Base-by-base conservation (phyloP, 352 stramenopile species). In the Phytophthora meadii region DNA sequence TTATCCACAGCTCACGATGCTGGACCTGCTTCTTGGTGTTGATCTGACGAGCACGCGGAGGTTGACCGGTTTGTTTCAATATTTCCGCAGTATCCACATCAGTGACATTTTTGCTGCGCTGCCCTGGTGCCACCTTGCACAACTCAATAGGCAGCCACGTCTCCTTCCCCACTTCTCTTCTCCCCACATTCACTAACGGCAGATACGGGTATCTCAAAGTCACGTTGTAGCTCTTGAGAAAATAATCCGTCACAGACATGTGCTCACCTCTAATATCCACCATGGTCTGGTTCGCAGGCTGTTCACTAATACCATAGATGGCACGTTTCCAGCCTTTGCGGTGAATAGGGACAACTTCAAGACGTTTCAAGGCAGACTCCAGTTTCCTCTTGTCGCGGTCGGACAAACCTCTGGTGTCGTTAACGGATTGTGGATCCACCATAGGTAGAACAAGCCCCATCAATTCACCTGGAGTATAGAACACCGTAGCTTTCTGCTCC, bases 41-140 rank as follows among this genome's bases (percentile, higher is more conserved):
- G 4, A 67, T 57, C 27, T 72, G 51, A 15, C 82, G 80, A 10
- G 77, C 65, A 11, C 68, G 54, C 0, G 82, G 82, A 15, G 61
- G 71, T 47, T 87, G 72, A 24, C 66, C 81, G 8, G 79, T 90
- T 37, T 87, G 74, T 7, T 54, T 48, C 56, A 96, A 93, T 41
- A 96, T 93, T 46, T 94, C 82, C 2, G 84, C 82, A 19, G 85
- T 93, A 54, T 96, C 81, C 15, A 82, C 60, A 10, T 95, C 85
- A 25, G 88, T 92, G 39, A 93, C 88, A 24, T 85, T 85, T 2
- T 74, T 54, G 17, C 86, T 88, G 14, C 77, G 77, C 57, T 95
- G 87, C 4, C 84, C 80, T 0, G 81, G 73, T 11, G 82, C 73
- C 4, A 92, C 81, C 32, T 87, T 68, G 40, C 88, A 96, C 9